Evolutionary conservation across 495 filamentous ascomycete genomes (phyloP).

Genomic region (Neurospora sp.): DNA sequence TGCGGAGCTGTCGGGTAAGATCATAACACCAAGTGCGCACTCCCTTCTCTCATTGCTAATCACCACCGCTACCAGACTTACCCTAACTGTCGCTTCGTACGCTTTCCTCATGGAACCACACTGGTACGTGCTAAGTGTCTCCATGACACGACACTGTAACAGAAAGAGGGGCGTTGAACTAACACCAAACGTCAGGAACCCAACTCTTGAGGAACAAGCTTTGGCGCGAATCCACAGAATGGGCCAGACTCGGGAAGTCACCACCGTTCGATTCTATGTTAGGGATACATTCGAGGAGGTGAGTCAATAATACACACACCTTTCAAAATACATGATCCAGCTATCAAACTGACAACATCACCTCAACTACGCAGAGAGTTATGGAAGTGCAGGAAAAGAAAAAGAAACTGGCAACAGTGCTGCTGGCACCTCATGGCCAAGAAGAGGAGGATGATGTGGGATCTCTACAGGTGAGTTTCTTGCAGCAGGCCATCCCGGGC

Average conservation of each 20-base stretch:
- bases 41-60: not conserved
- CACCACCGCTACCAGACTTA: constrained; percentile 13
- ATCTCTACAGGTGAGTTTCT: not conserved
- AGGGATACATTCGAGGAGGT: constrained; percentile 30
- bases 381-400: not conserved
- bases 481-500: not conserved
- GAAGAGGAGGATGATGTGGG: not conserved
- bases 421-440: not conserved
- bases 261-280: constrained; percentile 26
- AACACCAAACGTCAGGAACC: constrained; percentile 18
- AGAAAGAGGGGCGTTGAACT: too few relatives aligned
- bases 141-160: too few relatives aligned
- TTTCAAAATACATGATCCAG: not conserved
- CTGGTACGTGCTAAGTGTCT: constrained; percentile 11
- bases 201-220: constrained; percentile 33
- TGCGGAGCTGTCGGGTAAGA: constrained; percentile 34
- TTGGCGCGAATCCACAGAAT: constrained; percentile 28
- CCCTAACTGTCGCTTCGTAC: constrained; percentile 26
- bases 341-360: not conserved
- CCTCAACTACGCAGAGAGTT: not conserved
- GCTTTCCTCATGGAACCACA: constrained; percentile 35
- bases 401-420: not conserved
- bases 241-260: constrained; percentile 28
- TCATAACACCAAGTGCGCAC: not conserved
- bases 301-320: not conserved